These are phyloP conservation scores for Amanita pallidorosea DNA, from an alignment of 768 basidiomycete species.

Conservation along the genomic window DNA sequence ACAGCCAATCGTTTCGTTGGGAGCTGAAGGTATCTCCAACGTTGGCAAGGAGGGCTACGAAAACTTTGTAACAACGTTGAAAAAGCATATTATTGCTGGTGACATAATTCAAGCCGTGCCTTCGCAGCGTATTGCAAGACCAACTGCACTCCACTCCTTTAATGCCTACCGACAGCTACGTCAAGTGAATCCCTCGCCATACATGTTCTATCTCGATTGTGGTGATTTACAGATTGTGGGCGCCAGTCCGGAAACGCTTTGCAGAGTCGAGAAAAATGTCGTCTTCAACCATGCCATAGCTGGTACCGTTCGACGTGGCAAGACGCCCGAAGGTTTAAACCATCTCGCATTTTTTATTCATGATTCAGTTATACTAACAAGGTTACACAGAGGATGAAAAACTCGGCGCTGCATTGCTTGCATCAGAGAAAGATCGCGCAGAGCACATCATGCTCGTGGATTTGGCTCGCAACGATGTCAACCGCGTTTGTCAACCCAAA, in stretches of 20 bases:
- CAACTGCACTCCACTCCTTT: constrained; percentile 88
- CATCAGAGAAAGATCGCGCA: constrained; percentile 90
- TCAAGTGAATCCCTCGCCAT: constrained; percentile 93
- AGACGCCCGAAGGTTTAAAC: constrained; percentile 66
- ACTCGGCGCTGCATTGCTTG: constrained; percentile 61
- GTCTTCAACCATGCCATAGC: constrained; percentile 98
- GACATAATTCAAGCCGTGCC: constrained; percentile 99
- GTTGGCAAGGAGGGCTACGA: constrained; percentile 93
- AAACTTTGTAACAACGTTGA: constrained; percentile 79
- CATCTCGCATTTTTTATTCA: not conserved
- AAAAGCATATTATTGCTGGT: constrained; percentile 89
- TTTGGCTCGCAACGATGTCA: constrained; percentile 96
- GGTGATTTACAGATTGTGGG: constrained; percentile 93
- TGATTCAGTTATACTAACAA: not conserved
- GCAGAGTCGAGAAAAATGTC: constrained; percentile 86
- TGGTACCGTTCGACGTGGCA: constrained; percentile 84
- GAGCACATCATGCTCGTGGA: constrained; percentile 99
- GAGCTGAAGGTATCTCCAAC: constrained; percentile 68
- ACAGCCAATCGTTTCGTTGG: constrained; percentile 57
- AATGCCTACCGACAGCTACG: constrained; percentile 93
- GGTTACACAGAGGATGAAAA: constrained; percentile 69
- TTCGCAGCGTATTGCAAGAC: constrained; percentile 79
- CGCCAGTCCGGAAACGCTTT: constrained; percentile 94
- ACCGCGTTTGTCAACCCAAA: constrained; percentile 89
- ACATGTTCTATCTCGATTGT: constrained; percentile 98